These are phyloP conservation scores for Beverwykella pulmonaria DNA, from an alignment of 495 filamentous ascomycete species.

Conservation along the genomic window DNA sequence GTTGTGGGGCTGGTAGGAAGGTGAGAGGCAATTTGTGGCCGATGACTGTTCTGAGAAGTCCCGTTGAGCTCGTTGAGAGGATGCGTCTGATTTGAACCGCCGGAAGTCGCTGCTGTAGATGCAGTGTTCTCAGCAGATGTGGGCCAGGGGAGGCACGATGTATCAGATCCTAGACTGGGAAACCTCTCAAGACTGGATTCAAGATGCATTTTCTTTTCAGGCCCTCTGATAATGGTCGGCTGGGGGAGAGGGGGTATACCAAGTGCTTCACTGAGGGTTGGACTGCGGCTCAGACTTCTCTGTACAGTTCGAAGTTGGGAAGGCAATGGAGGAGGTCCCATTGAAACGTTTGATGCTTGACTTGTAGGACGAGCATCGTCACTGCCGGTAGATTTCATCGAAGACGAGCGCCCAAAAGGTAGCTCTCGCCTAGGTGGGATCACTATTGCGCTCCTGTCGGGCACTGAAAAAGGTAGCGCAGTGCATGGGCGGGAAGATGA, in stretches of 20 bases:
- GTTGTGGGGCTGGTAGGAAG: neutral
- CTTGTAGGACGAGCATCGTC: neutral
- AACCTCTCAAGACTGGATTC: neutral
- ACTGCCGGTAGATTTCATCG: constrained; percentile 1
- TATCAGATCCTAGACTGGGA: neutral
- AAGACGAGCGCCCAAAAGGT: constrained; percentile 10
- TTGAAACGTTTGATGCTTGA: neutral
- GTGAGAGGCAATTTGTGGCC: neutral
- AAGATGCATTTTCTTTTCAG: neutral
- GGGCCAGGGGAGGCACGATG: neutral
- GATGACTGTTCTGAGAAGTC: neutral
- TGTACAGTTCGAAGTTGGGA: neutral
- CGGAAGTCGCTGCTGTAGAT: neutral
- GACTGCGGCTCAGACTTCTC: neutral
- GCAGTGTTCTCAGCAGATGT: neutral
- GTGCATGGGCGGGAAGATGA: neutral
- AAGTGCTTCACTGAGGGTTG: constrained; percentile 6
- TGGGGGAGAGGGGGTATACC: constrained; percentile 36
- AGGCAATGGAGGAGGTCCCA: constrained; percentile 10
- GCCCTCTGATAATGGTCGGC: constrained; percentile 31
- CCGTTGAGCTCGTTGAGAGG: neutral
- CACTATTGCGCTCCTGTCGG: neutral
- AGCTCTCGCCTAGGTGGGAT: constrained; percentile 23
- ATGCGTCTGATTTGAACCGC: neutral
- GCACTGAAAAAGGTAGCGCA: neutral